These are phyloP conservation scores for Parvularia atlantis DNA, from an alignment of 78 protist species.

Conservation along the genomic window DNA sequence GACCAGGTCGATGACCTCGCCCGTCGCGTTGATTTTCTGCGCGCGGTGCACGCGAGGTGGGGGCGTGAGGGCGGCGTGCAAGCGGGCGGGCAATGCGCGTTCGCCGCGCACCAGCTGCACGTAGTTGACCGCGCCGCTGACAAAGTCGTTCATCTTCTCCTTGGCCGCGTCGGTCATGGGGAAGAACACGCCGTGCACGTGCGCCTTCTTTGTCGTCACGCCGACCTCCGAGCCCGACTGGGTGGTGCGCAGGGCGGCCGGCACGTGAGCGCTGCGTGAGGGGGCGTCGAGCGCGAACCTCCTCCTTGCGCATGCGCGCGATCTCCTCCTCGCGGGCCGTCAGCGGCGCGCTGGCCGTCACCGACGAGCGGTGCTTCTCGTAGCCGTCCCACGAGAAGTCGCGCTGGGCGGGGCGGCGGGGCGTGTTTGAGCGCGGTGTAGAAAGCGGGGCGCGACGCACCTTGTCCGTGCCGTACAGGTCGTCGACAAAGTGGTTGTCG, in stretches of 20 bases:
- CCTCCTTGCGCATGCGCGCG: background rate
- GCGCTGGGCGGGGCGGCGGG: background rate
- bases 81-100: no score
- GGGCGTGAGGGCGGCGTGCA: no score
- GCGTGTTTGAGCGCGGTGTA: background rate
- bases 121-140: background rate
- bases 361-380: background rate
- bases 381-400: background rate
- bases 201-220: background rate
- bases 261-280: background rate
- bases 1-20: background rate
- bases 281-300: background rate
- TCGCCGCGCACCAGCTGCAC: slow-evolving; percentile 8
- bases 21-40: background rate
- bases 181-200: background rate
- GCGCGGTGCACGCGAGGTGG: no score
- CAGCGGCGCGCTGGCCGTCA: background rate
- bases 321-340: background rate
- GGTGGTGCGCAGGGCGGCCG: no score
- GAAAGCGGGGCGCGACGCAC: background rate
- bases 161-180: background rate
- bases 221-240: background rate
- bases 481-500: background rate
- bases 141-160: background rate
- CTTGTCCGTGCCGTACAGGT: background rate